These are phyloP conservation scores for Paramecium tetraurelia DNA, from an alignment of 73 alveolate species.

Conservation along the genomic window DNA sequence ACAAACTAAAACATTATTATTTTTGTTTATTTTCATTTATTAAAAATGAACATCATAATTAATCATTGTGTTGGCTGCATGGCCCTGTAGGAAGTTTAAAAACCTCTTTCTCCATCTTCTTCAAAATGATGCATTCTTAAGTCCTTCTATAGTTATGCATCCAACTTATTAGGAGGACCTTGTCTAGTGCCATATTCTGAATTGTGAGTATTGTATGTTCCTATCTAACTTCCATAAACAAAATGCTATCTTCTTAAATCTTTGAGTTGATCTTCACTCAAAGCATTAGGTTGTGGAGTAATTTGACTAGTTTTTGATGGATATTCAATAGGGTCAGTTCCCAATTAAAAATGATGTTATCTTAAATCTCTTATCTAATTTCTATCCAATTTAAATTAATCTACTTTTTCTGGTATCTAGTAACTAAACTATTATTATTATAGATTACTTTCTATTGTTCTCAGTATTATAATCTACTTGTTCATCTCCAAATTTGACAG, in stretches of 20 bases:
- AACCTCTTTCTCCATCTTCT: conserved; percentile 11
- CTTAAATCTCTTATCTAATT: background rate
- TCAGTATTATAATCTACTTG: conserved; percentile 30
- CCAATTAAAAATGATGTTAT: background rate
- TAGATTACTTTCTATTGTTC: background rate
- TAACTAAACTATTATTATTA: background rate
- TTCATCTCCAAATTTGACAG: conserved; percentile 42
- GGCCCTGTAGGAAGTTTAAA: conserved; percentile 16
- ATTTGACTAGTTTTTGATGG: background rate
- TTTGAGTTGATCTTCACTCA: background rate
- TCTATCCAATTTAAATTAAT: background rate
- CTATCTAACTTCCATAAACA: background rate
- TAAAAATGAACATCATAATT: background rate
- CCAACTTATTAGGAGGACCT: conserved; percentile 46
- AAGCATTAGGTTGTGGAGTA: background rate
- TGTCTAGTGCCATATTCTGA: background rate
- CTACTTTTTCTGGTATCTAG: background rate
- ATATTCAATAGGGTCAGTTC: background rate
- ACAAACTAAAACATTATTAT: background rate
- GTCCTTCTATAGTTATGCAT: background rate
- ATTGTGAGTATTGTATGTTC: background rate
- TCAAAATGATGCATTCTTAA: conserved; percentile 39
- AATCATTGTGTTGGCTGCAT: background rate
- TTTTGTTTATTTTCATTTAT: background rate
- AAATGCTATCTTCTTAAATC: conserved; percentile 34